Base-by-base conservation (phyloP, 257 asterid species). In the Sherardia arvensis region DNA sequence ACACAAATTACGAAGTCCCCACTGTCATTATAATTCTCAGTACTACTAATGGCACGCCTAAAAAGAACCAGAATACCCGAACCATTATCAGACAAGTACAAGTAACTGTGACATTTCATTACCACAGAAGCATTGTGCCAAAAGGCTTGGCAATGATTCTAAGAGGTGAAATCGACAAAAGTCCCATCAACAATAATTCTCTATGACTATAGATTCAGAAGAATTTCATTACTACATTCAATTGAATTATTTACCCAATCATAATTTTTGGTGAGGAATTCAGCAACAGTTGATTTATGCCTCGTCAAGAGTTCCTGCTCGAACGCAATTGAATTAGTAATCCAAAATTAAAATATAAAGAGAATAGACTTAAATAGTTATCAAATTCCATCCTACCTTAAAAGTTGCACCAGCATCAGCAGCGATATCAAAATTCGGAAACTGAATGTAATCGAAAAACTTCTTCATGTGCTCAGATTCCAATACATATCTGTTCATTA, bases 241-340 rank as follows among this genome's bases (percentile, higher is more conserved):
- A 12, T 23, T 22, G 22, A 7, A 53, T 53, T 18, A 38, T 82
- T 75, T 77, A 88, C 96, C 98, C 98, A 91, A 58, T 86, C 98
- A 78, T 91, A 91, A 68, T 91, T 91, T 55, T 85, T 86, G 15
- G 94, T 79, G 76, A 91, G 96, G 69, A 88, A 91, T 51, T 84
- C 94, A 57, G 98, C 94, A 55, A 91, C 98, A 2, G 98, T 91
- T 49, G 96, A 88, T 80, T 91, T 91, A 70, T 91, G 98, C 84
- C 98, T 81, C 14, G 98, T 91, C 84, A 91, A 69, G 71, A 91
- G 83, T 82, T 91, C 98, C 98, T 91, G 90, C 71, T 76, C 69
- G 55, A 79, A 64, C 67, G 4, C 8, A 40, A 40, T 15, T 40
- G 15, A 2, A 20, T 14, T 63, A 9, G 21, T 36, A 38, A 64